Evolutionary conservation across 1,284 basidiomycete species (phyloP).

Genomic region (Cystobasidiaceae sp.): DNA sequence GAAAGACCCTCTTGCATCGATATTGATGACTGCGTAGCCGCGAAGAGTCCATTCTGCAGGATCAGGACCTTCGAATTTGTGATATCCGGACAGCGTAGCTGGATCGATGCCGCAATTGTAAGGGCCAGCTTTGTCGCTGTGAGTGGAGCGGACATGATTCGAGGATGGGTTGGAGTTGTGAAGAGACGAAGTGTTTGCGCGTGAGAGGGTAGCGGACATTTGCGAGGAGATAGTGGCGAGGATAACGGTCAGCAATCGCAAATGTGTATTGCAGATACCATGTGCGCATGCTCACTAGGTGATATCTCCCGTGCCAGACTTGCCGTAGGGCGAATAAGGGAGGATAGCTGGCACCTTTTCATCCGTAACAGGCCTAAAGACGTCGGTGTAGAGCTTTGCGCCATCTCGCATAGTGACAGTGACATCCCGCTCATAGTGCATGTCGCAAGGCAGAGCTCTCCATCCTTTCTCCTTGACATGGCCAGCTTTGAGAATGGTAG

Average conservation of each 20-base stretch:
- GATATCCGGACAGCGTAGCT: conserved; percentile 35
- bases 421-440: conserved; percentile 36
- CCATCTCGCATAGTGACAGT: conserved; percentile 41
- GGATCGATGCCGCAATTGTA: conserved; percentile 31
- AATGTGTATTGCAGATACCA: too few relatives aligned
- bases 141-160: too few relatives aligned
- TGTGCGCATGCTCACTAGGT: conserved; percentile 23
- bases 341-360: conserved; percentile 37
- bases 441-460: conserved; percentile 30
- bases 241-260: too few relatives aligned
- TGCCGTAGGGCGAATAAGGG: conserved; percentile 41
- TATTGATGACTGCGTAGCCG: conserved; percentile 42
- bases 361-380: conserved; percentile 38
- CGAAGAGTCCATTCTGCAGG: conserved; percentile 39
- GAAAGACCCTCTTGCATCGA: conserved; percentile 33
- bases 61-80: conserved; percentile 47
- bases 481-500: background rate
- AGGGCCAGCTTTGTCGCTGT: conserved; percentile 21
- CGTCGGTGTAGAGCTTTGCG: conserved; percentile 37
- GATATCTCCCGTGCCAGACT: conserved; percentile 14
- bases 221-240: background rate
- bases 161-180: too few relatives aligned
- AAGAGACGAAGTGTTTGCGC: background rate
- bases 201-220: background rate
- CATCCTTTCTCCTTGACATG: background rate